These are phyloP conservation scores for Termitomyces sp. DNA, from an alignment of 768 basidiomycete genomes.

Conservation along the genomic window DNA sequence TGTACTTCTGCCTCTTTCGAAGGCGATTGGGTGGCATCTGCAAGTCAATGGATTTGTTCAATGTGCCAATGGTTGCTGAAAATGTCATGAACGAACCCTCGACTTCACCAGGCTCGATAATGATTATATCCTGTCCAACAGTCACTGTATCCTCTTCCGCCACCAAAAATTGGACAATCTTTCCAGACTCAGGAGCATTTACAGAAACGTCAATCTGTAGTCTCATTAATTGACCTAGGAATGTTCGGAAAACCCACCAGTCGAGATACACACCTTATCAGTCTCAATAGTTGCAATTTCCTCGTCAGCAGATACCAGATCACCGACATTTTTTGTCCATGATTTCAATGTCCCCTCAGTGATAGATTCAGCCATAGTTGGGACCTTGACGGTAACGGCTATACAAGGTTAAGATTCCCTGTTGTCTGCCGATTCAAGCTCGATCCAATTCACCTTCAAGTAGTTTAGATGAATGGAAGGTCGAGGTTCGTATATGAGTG, in stretches of 20 bases:
- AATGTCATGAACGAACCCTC: constrained; percentile 35
- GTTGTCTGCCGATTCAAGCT: background rate
- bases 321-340: constrained; percentile 93
- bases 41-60: background rate
- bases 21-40: constrained; percentile 28
- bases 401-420: constrained; percentile 4
- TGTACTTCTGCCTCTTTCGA: constrained; percentile 30
- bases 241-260: background rate
- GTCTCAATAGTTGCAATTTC: constrained; percentile 98
- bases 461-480: constrained; percentile 70
- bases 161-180: constrained; percentile 81
- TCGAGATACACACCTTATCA: constrained; percentile 72
- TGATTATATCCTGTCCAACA: constrained; percentile 93
- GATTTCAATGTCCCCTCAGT: constrained; percentile 95
- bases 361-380: constrained; percentile 98
- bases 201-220: constrained; percentile 95
- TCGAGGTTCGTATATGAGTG: constrained; percentile 46
- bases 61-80: background rate
- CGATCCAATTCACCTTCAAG: constrained; percentile 52
- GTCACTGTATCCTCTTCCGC: constrained; percentile 92
- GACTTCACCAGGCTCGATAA: constrained; percentile 79
- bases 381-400: constrained; percentile 92
- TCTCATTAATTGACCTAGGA: constrained; percentile 5
- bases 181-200: constrained; percentile 87
- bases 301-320: constrained; percentile 87